These are phyloP conservation scores for Dryadomyces sulphureus DNA, from an alignment of 2,329 filamentous ascomycete species.

Conservation along the genomic window DNA sequence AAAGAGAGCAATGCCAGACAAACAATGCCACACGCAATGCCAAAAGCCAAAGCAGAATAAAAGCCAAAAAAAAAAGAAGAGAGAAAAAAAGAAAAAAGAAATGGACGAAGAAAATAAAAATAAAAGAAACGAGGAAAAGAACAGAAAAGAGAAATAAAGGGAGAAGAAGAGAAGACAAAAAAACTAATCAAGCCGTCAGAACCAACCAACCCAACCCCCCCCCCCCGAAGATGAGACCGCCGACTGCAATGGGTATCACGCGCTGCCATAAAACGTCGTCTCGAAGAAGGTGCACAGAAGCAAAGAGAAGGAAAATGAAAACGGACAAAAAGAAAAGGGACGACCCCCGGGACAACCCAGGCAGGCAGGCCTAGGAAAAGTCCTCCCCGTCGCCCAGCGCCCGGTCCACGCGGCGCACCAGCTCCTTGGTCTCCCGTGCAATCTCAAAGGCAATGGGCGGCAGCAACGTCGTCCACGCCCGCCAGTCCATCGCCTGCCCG, in stretches of 20 bases:
- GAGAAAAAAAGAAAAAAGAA: neutral
- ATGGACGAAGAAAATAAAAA: neutral
- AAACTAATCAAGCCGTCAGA: neutral
- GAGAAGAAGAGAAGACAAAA: neutral
- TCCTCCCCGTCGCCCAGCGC: constrained; percentile 13
- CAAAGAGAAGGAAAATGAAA: neutral
- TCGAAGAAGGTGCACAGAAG: no score
- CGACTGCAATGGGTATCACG: constrained; percentile 1
- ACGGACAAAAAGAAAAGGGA: neutral
- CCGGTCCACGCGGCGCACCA: constrained; percentile 27
- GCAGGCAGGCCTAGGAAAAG: no score
- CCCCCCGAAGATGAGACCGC: no score
- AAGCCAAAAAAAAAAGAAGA: neutral
- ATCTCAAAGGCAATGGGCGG: constrained; percentile 81
- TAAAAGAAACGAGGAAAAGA: constrained; percentile 1
- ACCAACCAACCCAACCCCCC: constrained; percentile 3
- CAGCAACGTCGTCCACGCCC: constrained; percentile 52
- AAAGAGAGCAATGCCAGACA: neutral
- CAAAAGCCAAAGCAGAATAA: neutral
- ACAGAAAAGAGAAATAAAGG: neutral
- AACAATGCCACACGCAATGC: no score
- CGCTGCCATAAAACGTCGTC: no score
- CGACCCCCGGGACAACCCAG: constrained; percentile 1
- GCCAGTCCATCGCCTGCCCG: constrained; percentile 40
- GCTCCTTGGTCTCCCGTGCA: constrained; percentile 66